These are phyloP conservation scores for Pelagomonas calceolata DNA, from an alignment of 108 stramenopile species.

Conservation along the genomic window DNA sequence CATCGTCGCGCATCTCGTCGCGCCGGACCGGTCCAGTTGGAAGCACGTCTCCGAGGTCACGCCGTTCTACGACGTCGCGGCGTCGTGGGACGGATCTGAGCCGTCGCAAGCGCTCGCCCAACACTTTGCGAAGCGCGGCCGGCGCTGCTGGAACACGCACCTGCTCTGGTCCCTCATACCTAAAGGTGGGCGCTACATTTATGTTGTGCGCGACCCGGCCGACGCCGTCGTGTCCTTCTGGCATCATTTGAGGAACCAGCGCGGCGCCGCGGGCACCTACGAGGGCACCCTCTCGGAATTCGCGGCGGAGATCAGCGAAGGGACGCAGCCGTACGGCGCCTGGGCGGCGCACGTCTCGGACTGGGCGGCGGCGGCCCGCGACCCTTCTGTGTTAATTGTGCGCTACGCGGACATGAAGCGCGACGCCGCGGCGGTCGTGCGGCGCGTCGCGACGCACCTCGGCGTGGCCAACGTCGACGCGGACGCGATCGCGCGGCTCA, in stretches of 20 bases:
- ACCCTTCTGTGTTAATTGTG: constrained; percentile 1
- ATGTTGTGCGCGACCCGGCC: constrained; percentile 42
- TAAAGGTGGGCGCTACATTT: constrained; percentile 29
- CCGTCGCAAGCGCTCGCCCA: background rate
- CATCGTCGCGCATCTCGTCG: constrained; percentile 42
- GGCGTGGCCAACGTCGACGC: background rate
- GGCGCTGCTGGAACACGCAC: constrained; percentile 60
- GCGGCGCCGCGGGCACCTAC: background rate
- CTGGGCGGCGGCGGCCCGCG: background rate
- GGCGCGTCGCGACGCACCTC: background rate
- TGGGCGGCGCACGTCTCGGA: constrained; percentile 6
- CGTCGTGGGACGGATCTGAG: constrained; percentile 34
- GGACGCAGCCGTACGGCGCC: background rate
- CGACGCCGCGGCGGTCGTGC: background rate
- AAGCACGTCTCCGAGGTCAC: constrained; percentile 50
- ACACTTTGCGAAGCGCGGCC: constrained; percentile 25
- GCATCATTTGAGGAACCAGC: constrained; percentile 55
- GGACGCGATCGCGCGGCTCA: background rate
- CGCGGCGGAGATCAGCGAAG: background rate
- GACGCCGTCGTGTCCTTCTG: constrained; percentile 53
- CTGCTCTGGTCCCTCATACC: constrained; percentile 51
- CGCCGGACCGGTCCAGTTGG: constrained; percentile 18
- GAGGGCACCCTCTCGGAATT: constrained; percentile 4
- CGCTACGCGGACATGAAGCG: constrained; percentile 12
- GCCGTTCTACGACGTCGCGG: constrained; percentile 56